A percentile compares a stretch with the other conserved stretches of the same genome.
These are phyloP conservation scores for Beauveria rudraprayagi DNA, from an alignment of 2,329 filamentous ascomycete species.

Conservation along the genomic window DNA sequence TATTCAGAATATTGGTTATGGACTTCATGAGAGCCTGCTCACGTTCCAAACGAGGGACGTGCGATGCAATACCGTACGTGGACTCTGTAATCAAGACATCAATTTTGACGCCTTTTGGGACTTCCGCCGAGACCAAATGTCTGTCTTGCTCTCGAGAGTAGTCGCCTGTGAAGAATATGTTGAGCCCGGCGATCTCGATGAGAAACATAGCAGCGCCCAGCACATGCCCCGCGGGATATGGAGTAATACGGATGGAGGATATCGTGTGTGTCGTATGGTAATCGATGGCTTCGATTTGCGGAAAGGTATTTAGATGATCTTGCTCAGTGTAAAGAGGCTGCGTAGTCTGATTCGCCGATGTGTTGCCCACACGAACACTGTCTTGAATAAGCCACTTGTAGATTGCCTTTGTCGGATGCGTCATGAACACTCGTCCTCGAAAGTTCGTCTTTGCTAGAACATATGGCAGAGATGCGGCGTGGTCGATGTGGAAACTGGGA, in stretches of 20 bases:
- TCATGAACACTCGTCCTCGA: constrained; percentile 95
- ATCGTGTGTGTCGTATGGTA: constrained; percentile 98
- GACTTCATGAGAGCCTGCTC: constrained; percentile 94
- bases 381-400: constrained; percentile 99
- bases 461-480: constrained; percentile 97
- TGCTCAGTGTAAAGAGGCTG: constrained; percentile 89
- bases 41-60: constrained; percentile 81
- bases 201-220: constrained; percentile 97
- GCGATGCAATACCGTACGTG: constrained; percentile 91
- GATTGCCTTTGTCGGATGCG: constrained; percentile 96
- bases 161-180: constrained; percentile 95
- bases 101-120: constrained; percentile 81
- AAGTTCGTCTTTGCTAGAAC: constrained; percentile 98
- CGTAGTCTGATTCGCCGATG: constrained; percentile 53
- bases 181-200: constrained; percentile 92
- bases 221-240: constrained; percentile 96
- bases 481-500: constrained; percentile 88
- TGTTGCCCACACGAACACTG: constrained; percentile 80
- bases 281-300: constrained; percentile 92
- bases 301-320: constrained; percentile 88
- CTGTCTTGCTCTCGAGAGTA: constrained; percentile 94
- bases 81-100: constrained; percentile 97
- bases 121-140: constrained; percentile 87
- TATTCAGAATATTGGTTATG: constrained; percentile 82
- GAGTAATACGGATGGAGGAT: constrained; percentile 91